These are phyloP conservation scores for Cenchrus americanus DNA, from an alignment of 176 grass and related monocot genomes.

Conservation along the genomic window DNA sequence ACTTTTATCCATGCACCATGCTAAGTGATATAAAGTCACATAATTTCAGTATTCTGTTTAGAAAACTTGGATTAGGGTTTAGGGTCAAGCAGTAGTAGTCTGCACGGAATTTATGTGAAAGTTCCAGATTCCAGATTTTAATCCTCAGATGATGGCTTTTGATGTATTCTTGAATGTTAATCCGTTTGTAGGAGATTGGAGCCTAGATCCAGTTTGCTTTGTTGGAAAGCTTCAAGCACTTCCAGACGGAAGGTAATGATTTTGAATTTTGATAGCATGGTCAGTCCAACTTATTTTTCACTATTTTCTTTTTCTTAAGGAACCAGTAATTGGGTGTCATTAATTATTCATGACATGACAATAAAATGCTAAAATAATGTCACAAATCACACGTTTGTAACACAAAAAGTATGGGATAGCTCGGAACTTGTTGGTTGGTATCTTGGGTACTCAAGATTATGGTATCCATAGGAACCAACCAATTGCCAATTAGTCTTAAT, in stretches of 20 bases:
- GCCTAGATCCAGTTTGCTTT: constrained; percentile 73
- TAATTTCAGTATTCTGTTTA: background rate
- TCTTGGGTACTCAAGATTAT: background rate
- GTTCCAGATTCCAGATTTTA: constrained; percentile 21
- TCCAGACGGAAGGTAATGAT: constrained; percentile 70
- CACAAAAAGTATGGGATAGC: background rate
- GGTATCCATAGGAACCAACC: background rate
- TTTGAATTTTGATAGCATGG: background rate
- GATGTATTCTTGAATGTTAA: constrained; percentile 14
- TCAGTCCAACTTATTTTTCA: background rate
- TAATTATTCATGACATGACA: constrained; percentile 15
- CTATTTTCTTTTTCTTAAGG: background rate
- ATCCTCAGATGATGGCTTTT: constrained; percentile 23
- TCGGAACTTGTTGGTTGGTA: background rate
- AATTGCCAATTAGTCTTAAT: background rate
- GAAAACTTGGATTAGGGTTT: no score
- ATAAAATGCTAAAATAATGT: constrained; percentile 26
- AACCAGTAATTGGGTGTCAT: background rate
- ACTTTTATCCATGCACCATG: constrained; percentile 7
- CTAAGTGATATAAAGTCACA: background rate
- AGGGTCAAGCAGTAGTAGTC: constrained; percentile 6
- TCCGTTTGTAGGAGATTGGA: constrained; percentile 81
- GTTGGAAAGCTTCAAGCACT: constrained; percentile 66
- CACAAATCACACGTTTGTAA: constrained; percentile 10
- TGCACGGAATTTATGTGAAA: background rate